These are phyloP conservation scores for Mallotus japonicus DNA, from an alignment of 441 rosid species.

Conservation along the genomic window DNA sequence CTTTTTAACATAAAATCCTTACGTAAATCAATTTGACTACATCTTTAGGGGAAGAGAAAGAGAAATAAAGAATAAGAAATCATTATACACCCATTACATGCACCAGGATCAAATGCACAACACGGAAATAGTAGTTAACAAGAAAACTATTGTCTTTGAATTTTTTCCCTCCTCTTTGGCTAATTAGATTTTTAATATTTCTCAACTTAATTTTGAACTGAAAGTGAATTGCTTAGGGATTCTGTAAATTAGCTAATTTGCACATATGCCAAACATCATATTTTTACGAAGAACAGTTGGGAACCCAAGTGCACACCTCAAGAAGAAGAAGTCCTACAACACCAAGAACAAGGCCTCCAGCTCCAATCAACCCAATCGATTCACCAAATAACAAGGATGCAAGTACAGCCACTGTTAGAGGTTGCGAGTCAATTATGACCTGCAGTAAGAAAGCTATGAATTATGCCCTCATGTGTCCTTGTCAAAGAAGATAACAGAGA, in stretches of 20 bases:
- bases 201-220: background rate
- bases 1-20: background rate
- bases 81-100: background rate
- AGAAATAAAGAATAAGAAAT: background rate
- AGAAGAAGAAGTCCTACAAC: constrained; percentile 83
- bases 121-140: background rate
- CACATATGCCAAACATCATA: background rate
- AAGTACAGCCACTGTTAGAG: constrained; percentile 83
- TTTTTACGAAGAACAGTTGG: background rate
- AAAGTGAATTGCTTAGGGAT: background rate
- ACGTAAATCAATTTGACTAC: background rate
- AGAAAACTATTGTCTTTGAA: background rate
- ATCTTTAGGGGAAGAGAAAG: background rate
- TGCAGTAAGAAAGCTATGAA: constrained; percentile 24
- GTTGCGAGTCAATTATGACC: constrained; percentile 96
- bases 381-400: constrained; percentile 80
- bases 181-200: background rate
- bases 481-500: background rate
- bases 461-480: background rate
- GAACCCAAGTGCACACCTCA: constrained; percentile 45
- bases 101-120: background rate
- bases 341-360: constrained; percentile 79
- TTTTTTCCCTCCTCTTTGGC: background rate
- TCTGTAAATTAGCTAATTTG: background rate
- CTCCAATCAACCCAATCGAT: constrained; percentile 77